These are phyloP conservation scores for Takakia lepidozioides DNA, from an alignment of 225 moss, liverwort and hornwort species.

Conservation along the genomic window DNA sequence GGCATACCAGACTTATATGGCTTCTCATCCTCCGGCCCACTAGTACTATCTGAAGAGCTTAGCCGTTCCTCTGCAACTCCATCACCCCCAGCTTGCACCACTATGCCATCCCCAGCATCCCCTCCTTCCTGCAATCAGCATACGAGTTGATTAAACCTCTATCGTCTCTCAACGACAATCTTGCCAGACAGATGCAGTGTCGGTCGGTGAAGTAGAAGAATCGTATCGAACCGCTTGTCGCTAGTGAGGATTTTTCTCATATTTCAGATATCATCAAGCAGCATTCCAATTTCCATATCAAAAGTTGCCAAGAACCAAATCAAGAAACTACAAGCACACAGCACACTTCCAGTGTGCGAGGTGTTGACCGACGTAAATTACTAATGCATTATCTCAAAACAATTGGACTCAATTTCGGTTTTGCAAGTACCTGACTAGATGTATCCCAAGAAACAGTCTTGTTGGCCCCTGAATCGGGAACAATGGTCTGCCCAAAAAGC, in stretches of 20 bases:
- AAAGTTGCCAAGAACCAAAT: not conserved
- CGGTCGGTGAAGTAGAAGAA: not conserved
- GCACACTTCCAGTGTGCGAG: no score
- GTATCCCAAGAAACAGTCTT: constrained; percentile 24
- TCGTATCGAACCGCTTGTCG: not conserved
- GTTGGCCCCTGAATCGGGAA: constrained; percentile 58
- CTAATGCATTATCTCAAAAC: no score
- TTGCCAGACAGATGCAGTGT: not conserved
- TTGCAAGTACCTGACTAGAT: constrained; percentile 25
- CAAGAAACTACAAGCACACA: not conserved
- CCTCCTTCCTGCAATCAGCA: no score
- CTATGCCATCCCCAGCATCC: constrained; percentile 25
- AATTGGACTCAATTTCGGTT: no score
- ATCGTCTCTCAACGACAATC: not conserved
- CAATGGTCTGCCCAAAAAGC: constrained; percentile 48
- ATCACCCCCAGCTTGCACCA: constrained; percentile 27
- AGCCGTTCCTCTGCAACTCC: constrained; percentile 31
- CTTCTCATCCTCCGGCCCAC: constrained; percentile 25
- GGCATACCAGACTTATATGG: constrained; percentile 18
- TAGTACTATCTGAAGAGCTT: constrained; percentile 35
- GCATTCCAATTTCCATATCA: not conserved
- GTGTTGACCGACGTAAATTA: no score
- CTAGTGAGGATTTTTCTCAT: not conserved
- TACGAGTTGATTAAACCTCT: not conserved
- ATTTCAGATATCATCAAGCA: not conserved